phyloP scores from a whole-genome alignment of 192 early-diverging fungal species.

The Coemansia sp. region DNA sequence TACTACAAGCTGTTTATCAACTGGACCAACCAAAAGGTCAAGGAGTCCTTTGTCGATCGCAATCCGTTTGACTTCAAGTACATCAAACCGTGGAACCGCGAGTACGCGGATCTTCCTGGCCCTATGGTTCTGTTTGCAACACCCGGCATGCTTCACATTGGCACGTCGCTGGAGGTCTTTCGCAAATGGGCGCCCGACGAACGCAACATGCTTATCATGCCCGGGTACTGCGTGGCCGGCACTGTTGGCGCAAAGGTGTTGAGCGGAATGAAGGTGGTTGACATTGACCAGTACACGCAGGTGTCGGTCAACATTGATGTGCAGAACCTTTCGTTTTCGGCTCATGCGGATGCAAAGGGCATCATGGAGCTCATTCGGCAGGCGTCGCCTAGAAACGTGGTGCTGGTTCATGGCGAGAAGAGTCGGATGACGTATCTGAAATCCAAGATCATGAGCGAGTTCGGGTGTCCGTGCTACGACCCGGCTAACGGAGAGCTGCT shows the following conservation, averaged over 20 bases:
- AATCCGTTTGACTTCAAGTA: conserved; percentile 98
- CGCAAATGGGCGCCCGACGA: conserved; percentile 93
- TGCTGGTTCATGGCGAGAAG: conserved; percentile 95
- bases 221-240: conserved; percentile 96
- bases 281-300: conserved; percentile 74
- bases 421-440: conserved; percentile 84
- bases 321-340: conserved; percentile 93
- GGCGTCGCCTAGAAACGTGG: conserved; percentile 84
- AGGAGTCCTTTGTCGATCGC: conserved; percentile 85
- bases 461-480: conserved; percentile 79
- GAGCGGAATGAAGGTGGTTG: conserved; percentile 82
- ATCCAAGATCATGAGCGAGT: conserved; percentile 78
- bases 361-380: conserved; percentile 94
- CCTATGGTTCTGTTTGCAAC: conserved; percentile 96
- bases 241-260: conserved; percentile 95
- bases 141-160: conserved; percentile 98
- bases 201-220: conserved; percentile 97
- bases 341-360: conserved; percentile 97
- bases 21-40: conserved; percentile 99
- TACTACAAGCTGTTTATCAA: conserved; percentile 97
- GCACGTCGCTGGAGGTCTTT: conserved; percentile 92
- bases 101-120: conserved; percentile 74
- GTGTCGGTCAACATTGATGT: conserved; percentile 89
- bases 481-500: conserved; percentile 87
- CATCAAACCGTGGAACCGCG: conserved; percentile 80